A percentile compares a stretch with the other conserved stretches of the same genome.
These are phyloP conservation scores for Brettanomyces nanus DNA, from an alignment of 805 yeast species.

Conservation along the genomic window DNA sequence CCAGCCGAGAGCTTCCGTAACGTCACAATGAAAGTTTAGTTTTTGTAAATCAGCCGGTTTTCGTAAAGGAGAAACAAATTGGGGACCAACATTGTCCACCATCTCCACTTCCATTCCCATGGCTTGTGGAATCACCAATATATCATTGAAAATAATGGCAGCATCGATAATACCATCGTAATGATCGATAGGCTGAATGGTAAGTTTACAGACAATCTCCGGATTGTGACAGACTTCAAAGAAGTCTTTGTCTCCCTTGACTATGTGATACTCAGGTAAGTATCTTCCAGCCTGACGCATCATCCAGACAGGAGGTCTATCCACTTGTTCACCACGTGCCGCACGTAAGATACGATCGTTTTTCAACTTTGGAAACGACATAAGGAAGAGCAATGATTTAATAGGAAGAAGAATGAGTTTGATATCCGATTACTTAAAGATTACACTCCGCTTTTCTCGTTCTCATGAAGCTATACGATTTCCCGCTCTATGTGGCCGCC, in stretches of 20 bases:
- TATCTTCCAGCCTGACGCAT: conserved; percentile 99
- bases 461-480: too few relatives aligned
- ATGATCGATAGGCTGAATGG: conserved; percentile 91
- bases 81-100: conserved; percentile 93
- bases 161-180: conserved; percentile 89
- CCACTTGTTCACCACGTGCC: conserved; percentile 83
- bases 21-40: conserved; percentile 53
- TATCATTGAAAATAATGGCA: conserved; percentile 93
- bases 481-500: too few relatives aligned
- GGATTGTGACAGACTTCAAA: conserved; percentile 95
- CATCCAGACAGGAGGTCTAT: conserved; percentile 97
- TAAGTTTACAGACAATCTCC: conserved; percentile 86
- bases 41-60: conserved; percentile 56
- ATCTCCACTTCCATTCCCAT: conserved; percentile 94
- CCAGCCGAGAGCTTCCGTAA: conserved; percentile 78
- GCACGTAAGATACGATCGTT: conserved; percentile 91
- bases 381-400: too few relatives aligned
- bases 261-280: conserved; percentile 84
- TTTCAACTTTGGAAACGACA: conserved; percentile 63
- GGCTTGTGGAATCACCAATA: conserved; percentile 94
- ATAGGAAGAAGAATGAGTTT: too few relatives aligned
- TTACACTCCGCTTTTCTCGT: too few relatives aligned
- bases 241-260: conserved; percentile 77
- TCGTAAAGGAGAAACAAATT: conserved; percentile 82
- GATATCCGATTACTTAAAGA: too few relatives aligned